Evolutionary conservation across 306 rosid species (phyloP).

Genomic region (Inga leiocalycina): DNA sequence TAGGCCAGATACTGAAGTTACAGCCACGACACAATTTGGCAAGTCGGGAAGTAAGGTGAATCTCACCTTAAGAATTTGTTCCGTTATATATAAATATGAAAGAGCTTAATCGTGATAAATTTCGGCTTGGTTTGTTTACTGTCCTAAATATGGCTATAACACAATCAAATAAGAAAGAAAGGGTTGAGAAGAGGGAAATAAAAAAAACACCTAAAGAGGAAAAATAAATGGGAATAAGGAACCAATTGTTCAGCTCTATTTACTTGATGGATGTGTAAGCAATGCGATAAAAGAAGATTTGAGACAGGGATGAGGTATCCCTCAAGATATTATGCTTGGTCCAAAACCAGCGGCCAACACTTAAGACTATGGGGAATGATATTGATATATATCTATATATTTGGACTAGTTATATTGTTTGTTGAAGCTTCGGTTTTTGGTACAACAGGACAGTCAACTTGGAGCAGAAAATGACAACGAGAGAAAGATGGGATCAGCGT

Average conservation of each 20-base stretch:
- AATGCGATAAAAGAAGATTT: neutral
- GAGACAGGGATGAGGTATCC: constrained; percentile 1
- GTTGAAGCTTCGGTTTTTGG: constrained; percentile 33
- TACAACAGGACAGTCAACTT: constrained; percentile 52
- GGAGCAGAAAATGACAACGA: constrained; percentile 54
- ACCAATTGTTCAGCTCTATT: constrained; percentile 2
- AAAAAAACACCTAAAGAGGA: neutral
- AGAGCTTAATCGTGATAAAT: neutral
- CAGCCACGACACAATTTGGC: constrained; percentile 45
- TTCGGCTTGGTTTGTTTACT: neutral
- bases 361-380: neutral
- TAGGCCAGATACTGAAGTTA: constrained; percentile 53
- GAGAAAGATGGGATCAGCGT: constrained; percentile 45
- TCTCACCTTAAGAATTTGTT: neutral
- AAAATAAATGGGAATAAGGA: neutral
- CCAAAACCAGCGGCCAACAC: constrained; percentile 3
- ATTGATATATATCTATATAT: constrained; percentile 4
- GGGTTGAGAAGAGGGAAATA: neutral
- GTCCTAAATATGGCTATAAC: neutral
- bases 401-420: constrained; percentile 21
- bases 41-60: constrained; percentile 76
- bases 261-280: neutral
- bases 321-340: constrained; percentile 10
- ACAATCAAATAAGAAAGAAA: neutral
- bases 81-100: neutral